Percentiles rank a stretch among this genome's conserved stretches.
phyloP scores from a whole-genome alignment of 106 monocot genomes.

The Amphibolis antarctica region DNA sequence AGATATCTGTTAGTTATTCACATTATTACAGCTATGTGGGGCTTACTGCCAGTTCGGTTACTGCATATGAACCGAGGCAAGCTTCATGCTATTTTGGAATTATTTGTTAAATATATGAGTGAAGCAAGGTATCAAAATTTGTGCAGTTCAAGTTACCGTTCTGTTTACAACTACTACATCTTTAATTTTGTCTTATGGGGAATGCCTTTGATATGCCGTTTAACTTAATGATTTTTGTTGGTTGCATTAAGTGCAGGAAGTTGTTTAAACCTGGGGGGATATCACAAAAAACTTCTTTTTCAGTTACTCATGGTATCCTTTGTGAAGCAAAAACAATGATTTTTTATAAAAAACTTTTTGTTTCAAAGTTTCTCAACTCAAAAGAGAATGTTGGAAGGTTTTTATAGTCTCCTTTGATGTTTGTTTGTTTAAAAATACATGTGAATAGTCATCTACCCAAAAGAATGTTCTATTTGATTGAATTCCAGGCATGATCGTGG shows the following conservation, averaged over 20 bases:
- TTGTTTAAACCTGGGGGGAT: constrained; percentile 68
- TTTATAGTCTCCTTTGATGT: too few relatives aligned
- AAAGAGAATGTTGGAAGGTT: too few relatives aligned
- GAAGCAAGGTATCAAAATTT: constrained; percentile 6
- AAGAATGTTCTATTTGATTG: too few relatives aligned
- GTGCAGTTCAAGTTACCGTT: constrained; percentile 1
- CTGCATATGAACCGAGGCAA: constrained; percentile 8
- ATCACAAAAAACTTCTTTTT: constrained; percentile 92
- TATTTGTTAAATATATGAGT: constrained; percentile 10
- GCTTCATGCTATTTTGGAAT: constrained; percentile 4
- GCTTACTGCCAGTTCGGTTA: constrained; percentile 8
- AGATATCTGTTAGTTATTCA: not conserved
- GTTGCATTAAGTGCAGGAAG: constrained; percentile 63
- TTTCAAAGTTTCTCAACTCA: too few relatives aligned
- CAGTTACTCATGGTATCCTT: constrained; percentile 85
- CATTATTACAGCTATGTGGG: constrained; percentile 7
- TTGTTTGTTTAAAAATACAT: too few relatives aligned
- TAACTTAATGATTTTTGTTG: constrained; percentile 5
- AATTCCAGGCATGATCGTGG: too few relatives aligned
- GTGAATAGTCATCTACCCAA: too few relatives aligned
- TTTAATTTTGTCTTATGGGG: not conserved
- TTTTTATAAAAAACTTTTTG: too few relatives aligned
- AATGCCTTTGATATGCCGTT: not conserved
- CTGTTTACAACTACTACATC: not conserved
- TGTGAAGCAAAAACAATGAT: too few relatives aligned